phyloP scores from a whole-genome alignment of 495 filamentous ascomycete species.

The Staphylotrichum tortipilum region DNA sequence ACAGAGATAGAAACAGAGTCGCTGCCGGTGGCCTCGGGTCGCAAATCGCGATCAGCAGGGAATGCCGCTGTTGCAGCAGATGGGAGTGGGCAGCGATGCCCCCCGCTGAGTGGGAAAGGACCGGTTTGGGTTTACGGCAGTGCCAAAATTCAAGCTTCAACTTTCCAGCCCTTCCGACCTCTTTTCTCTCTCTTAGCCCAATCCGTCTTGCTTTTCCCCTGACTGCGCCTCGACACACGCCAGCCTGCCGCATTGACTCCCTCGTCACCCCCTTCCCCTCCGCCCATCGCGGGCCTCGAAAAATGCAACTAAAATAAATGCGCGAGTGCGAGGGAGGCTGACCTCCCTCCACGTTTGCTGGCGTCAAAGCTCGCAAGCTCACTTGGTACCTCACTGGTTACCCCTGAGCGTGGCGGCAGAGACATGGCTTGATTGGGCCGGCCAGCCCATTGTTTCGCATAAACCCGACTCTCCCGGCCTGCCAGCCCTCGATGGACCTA shows the following conservation, averaged over 20 bases:
- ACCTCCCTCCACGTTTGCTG: too few species aligned
- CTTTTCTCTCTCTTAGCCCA: too few species aligned
- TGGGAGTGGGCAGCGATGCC: too few species aligned
- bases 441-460: not conserved
- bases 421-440: not conserved
- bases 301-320: too few species aligned
- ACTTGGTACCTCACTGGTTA: not conserved
- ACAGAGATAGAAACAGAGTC: not conserved
- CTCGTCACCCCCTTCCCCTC: too few species aligned
- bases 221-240: too few species aligned
- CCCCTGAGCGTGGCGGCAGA: not conserved
- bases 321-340: too few species aligned
- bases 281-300: too few species aligned
- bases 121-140: slow-evolving; percentile 9
- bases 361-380: not conserved
- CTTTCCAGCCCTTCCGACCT: too few species aligned
- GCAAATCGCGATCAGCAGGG: slow-evolving; percentile 22
- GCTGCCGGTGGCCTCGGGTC: slow-evolving; percentile 1
- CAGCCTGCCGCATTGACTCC: too few species aligned
- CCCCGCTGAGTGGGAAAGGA: slow-evolving; percentile 3
- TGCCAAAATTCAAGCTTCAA: slow-evolving; percentile 3
- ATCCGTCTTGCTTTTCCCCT: too few species aligned
- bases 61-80: slow-evolving; percentile 23
- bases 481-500: not conserved
- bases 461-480: not conserved